Percentiles rank a stretch among this genome's conserved stretches.
phyloP scores from a whole-genome alignment of 2,329 filamentous ascomycete species.

The Tolypocladium sp. region DNA sequence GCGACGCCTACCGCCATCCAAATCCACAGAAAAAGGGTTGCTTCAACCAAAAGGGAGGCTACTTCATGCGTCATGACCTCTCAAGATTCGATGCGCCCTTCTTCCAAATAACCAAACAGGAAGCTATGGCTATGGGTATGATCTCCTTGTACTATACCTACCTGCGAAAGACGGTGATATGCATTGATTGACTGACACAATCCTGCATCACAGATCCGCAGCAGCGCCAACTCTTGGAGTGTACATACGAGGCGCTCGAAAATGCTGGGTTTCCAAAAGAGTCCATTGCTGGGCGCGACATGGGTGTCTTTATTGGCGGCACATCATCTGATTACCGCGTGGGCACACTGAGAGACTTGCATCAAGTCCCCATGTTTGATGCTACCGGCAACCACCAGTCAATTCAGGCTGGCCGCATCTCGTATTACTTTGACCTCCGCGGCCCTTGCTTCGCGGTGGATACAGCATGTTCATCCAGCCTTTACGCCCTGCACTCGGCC shows the following conservation, averaged over 20 bases:
- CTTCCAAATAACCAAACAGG: slow-evolving; percentile 39
- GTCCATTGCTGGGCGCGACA: slow-evolving; percentile 33
- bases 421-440: slow-evolving; percentile 44
- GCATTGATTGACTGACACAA: not conserved
- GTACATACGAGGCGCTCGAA: slow-evolving; percentile 44
- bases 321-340: slow-evolving; percentile 39
- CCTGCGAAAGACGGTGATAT: not conserved
- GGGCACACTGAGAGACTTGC: slow-evolving; percentile 30
- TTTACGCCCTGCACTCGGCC: slow-evolving; percentile 41
- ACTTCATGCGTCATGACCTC: slow-evolving; percentile 37
- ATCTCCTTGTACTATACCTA: not conserved
- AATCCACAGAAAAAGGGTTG: slow-evolving; percentile 28
- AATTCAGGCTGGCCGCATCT: slow-evolving; percentile 45
- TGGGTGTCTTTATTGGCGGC: slow-evolving; percentile 40
- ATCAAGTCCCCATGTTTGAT: slow-evolving; percentile 41
- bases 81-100: slow-evolving; percentile 41
- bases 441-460: slow-evolving; percentile 43
- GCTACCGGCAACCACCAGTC: slow-evolving; percentile 40
- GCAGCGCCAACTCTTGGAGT: slow-evolving; percentile 42
- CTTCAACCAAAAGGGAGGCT: slow-evolving; percentile 23
- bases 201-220: slow-evolving; percentile 31
- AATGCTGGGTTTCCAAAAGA: slow-evolving; percentile 40
- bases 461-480: slow-evolving; percentile 42
- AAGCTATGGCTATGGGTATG: slow-evolving; percentile 36
- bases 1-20: slow-evolving; percentile 28